Percentiles rank a stretch among this genome's conserved stretches.
Evolutionary conservation across 2,329 filamentous ascomycete genomes (phyloP).

Genomic region (Colletotrichum siamense): DNA sequence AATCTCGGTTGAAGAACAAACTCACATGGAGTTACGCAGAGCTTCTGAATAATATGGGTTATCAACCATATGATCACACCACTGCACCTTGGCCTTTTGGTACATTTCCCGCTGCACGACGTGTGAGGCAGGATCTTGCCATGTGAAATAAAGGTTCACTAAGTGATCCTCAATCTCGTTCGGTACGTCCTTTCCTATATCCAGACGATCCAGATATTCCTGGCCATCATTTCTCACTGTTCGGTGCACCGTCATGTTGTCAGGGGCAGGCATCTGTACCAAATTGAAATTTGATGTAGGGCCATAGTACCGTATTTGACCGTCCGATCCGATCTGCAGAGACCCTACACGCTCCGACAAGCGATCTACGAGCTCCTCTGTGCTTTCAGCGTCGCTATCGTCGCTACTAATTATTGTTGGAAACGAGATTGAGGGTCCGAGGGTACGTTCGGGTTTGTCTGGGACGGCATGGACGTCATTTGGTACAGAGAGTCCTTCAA

Average conservation of each 20-base stretch:
- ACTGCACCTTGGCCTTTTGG: slow-evolving; percentile 18
- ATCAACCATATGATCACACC: neutral
- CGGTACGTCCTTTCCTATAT: slow-evolving; percentile 23
- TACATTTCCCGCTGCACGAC: slow-evolving; percentile 28
- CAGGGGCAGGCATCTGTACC: slow-evolving; percentile 15
- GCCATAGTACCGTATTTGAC: slow-evolving; percentile 24
- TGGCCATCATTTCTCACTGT: slow-evolving; percentile 27
- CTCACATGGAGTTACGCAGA: slow-evolving; percentile 29
- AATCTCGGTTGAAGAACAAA: neutral
- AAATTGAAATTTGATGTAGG: slow-evolving; percentile 25
- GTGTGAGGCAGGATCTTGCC: slow-evolving; percentile 28
- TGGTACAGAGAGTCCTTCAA: neutral
- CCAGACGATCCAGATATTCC: slow-evolving; percentile 24
- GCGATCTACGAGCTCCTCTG: slow-evolving; percentile 3
- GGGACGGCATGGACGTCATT: neutral
- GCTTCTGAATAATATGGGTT: slow-evolving; percentile 30
- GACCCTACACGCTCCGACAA: slow-evolving; percentile 20
- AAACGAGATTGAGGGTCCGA: neutral
- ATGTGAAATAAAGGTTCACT: slow-evolving; percentile 26
- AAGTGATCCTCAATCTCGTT: slow-evolving; percentile 20
- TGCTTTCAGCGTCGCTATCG: slow-evolving; percentile 11
- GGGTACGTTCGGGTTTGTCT: neutral
- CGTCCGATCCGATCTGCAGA: slow-evolving; percentile 20
- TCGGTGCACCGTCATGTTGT: slow-evolving; percentile 28
- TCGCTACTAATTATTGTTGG: neutral